phyloP scores from a whole-genome alignment of 2,329 filamentous ascomycete species.

The Talaromyces sp. region DNA sequence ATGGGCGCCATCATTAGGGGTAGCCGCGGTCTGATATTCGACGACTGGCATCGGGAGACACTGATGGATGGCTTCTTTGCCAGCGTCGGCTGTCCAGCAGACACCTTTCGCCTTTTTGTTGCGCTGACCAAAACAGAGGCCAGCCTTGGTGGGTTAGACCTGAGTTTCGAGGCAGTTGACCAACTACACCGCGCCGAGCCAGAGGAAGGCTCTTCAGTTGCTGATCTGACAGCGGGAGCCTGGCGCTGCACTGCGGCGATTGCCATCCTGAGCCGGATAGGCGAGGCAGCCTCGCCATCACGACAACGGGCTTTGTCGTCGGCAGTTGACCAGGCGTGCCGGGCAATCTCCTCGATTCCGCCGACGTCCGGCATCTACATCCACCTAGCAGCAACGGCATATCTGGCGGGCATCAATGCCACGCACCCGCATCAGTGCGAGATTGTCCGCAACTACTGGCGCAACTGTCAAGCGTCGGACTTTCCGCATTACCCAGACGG shows the following conservation, averaged over 20 bases:
- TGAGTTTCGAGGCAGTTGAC: conserved; percentile 10
- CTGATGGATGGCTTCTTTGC: conserved; percentile 31
- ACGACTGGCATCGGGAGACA: conserved; percentile 37
- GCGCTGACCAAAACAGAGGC: conserved; percentile 23
- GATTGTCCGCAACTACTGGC: conserved; percentile 34
- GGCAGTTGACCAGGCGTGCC: conserved; percentile 32
- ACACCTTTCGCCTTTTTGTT: conserved; percentile 35
- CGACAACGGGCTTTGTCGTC: conserved; percentile 19
- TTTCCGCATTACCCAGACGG: conserved; percentile 34
- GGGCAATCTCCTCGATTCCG: conserved; percentile 26
- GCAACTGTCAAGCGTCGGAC: conserved; percentile 31
- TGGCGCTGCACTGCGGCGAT: conserved; percentile 34
- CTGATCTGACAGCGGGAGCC: conserved; percentile 22
- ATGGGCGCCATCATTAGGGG: conserved; percentile 25
- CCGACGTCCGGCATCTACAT: conserved; percentile 35
- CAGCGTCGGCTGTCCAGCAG: conserved; percentile 34
- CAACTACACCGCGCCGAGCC: conserved; percentile 15
- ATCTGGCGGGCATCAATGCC: conserved; percentile 34
- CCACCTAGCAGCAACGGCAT: conserved; percentile 35
- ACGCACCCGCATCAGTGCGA: conserved; percentile 28
- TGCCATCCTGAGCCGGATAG: conserved; percentile 21
- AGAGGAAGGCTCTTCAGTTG: conserved; percentile 10
- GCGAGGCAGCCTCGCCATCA: conserved; percentile 2
- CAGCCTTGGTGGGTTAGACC: conserved; percentile 8
- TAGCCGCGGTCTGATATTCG: conserved; percentile 28